A percentile compares a stretch with the other conserved stretches of the same genome.
These are phyloP conservation scores for Irpex rosettiformis DNA, from an alignment of 1,284 basidiomycete species.

Conservation along the genomic window DNA sequence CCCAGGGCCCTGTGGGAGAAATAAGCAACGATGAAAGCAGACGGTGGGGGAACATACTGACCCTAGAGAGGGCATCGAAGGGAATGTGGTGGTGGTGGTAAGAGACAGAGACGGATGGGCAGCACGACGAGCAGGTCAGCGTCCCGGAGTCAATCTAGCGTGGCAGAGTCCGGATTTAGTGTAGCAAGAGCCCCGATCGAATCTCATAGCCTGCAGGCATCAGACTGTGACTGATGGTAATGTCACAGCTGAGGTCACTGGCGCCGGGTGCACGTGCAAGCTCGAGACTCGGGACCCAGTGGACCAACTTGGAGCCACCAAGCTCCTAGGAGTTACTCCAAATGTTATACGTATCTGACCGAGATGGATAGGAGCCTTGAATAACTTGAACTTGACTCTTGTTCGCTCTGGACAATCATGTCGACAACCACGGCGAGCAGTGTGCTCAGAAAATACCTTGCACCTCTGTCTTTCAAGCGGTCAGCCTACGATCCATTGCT, in stretches of 20 bases:
- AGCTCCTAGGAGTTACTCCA: too few relatives aligned
- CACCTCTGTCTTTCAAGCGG: conserved; percentile 18
- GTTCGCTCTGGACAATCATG: conserved; percentile 11
- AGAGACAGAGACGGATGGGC: conserved; percentile 6
- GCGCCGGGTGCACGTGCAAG: neutral
- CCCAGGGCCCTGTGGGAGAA: conserved; percentile 42
- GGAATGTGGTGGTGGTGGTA: conserved; percentile 12
- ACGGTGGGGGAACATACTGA: neutral
- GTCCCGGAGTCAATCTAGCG: conserved; percentile 13
- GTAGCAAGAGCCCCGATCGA: conserved; percentile 24
- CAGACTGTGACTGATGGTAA: conserved; percentile 3
- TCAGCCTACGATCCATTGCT: conserved; percentile 24
- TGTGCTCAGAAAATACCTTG: conserved; percentile 19
- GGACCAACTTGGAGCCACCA: too few relatives aligned
- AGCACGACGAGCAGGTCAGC: conserved; percentile 1
- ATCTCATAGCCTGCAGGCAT: conserved; percentile 31
- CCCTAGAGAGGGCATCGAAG: conserved; percentile 19
- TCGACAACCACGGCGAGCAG: conserved; percentile 11
- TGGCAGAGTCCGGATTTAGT: conserved; percentile 29
- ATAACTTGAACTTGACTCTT: too few relatives aligned
- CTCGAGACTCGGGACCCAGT: neutral
- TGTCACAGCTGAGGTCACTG: neutral
- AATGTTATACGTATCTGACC: too few relatives aligned
- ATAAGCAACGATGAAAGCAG: conserved; percentile 1
- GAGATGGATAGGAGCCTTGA: too few relatives aligned